phyloP scores from a whole-genome alignment of 2,329 filamentous ascomycete species.

The Cladosporium sp. region DNA sequence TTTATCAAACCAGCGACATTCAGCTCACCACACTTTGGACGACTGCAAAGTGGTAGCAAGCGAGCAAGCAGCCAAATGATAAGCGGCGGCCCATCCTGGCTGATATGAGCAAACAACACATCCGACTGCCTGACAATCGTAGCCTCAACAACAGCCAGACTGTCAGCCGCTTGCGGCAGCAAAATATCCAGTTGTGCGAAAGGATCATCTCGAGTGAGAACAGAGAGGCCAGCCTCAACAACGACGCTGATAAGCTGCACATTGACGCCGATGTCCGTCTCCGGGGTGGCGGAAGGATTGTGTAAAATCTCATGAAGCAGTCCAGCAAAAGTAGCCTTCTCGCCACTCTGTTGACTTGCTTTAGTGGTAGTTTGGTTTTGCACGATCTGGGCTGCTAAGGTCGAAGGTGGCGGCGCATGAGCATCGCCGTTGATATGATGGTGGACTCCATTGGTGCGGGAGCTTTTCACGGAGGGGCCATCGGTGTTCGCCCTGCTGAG shows the following conservation, averaged over 20 bases:
- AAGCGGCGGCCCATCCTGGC: conserved; percentile 48
- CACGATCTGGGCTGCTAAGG: conserved; percentile 83
- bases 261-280: conserved; percentile 73
- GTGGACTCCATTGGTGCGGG: conserved; percentile 33
- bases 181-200: conserved; percentile 61
- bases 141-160: conserved; percentile 73
- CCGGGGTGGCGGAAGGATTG: conserved; percentile 49
- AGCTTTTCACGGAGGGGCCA: conserved; percentile 2
- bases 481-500: conserved; percentile 19
- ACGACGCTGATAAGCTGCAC: conserved; percentile 85
- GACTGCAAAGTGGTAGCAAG: conserved; percentile 50
- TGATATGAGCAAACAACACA: conserved; percentile 53
- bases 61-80: conserved; percentile 57
- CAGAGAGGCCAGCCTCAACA: conserved; percentile 73
- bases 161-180: conserved; percentile 64
- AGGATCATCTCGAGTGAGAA: conserved; percentile 66
- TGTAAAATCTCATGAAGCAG: conserved; percentile 65
- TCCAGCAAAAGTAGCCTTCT: conserved; percentile 67
- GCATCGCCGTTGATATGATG: conserved; percentile 28
- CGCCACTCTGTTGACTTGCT: conserved; percentile 58
- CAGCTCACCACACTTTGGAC: conserved; percentile 43
- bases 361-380: conserved; percentile 63
- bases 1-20: conserved; percentile 43
- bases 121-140: conserved; percentile 73
- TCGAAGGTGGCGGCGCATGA: conserved; percentile 63